phyloP scores from a whole-genome alignment of 768 basidiomycete species.

The Trametes cinnabarina region DNA sequence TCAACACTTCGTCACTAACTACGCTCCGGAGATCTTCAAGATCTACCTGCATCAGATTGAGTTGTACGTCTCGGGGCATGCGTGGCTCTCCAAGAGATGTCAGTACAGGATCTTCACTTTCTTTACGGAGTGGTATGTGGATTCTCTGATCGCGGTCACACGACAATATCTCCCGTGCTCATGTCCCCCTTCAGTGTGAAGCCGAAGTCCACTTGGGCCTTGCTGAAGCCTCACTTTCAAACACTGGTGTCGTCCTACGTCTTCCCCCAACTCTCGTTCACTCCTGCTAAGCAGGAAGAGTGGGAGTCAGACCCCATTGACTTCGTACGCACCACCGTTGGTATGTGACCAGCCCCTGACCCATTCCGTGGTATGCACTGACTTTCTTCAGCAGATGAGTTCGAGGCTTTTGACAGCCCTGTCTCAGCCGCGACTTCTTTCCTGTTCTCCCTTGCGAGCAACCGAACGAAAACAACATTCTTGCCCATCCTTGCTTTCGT shows the following conservation, averaged over 20 bases:
- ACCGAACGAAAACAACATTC: constrained; percentile 80
- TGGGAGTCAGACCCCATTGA: constrained; percentile 86
- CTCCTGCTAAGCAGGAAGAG: constrained; percentile 56
- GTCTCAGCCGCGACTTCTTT: constrained; percentile 79
- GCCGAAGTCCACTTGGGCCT: constrained; percentile 87
- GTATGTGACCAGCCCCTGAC: constrained; percentile 37
- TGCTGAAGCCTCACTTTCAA: constrained; percentile 83
- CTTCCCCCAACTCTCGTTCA: constrained; percentile 86
- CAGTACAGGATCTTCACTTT: constrained; percentile 83
- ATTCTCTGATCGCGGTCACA: not conserved
- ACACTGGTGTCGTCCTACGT: constrained; percentile 76
- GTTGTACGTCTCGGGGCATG: constrained; percentile 67
- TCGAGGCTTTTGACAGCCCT: constrained; percentile 74
- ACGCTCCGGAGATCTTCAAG: constrained; percentile 86
- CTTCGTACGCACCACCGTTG: constrained; percentile 72
- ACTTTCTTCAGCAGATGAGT: constrained; percentile 56
- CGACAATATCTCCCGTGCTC: constrained; percentile 3
- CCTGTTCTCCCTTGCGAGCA: constrained; percentile 73
- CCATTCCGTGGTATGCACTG: not conserved
- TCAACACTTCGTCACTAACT: constrained; percentile 69
- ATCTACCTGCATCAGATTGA: constrained; percentile 73
- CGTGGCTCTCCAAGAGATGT: constrained; percentile 81
- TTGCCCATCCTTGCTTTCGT: constrained; percentile 77
- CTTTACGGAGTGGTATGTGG: constrained; percentile 79
- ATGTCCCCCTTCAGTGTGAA: constrained; percentile 60